These are phyloP conservation scores for Gossypium rotundifolium DNA, from an alignment of 345 rosid genomes.

Conservation along the genomic window DNA sequence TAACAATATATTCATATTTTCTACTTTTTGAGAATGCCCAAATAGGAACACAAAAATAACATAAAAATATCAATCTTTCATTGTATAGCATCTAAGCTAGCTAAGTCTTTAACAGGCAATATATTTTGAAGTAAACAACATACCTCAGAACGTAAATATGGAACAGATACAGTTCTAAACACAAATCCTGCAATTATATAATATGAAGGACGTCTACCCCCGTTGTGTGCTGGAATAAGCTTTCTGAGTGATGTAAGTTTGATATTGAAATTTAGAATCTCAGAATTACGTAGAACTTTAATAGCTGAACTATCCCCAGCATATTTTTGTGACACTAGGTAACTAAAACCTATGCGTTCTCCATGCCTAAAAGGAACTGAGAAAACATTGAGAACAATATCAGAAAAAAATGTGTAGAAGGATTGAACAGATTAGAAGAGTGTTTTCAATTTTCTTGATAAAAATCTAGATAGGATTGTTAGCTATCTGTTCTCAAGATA, in stretches of 20 bases:
- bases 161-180: constrained; percentile 46
- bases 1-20: too few relatives aligned
- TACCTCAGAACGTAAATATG: constrained; percentile 14
- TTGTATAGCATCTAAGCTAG: too few relatives aligned
- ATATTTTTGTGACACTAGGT: too few relatives aligned
- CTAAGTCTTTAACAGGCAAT: neutral
- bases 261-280: too few relatives aligned
- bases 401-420: neutral
- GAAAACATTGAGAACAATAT: too few relatives aligned
- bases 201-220: constrained; percentile 58
- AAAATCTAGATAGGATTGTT: neutral
- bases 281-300: too few relatives aligned
- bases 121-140: neutral
- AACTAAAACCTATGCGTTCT: too few relatives aligned
- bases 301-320: too few relatives aligned
- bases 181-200: constrained; percentile 65
- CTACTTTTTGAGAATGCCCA: too few relatives aligned
- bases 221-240: constrained; percentile 60
- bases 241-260: neutral
- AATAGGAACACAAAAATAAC: too few relatives aligned
- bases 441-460: neutral
- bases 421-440: neutral
- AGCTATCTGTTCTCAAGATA: neutral
- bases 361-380: too few relatives aligned
- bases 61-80: too few relatives aligned